Base-by-base conservation (phyloP, 805 yeast genomes). In the Barnettozyma salicaria region DNA sequence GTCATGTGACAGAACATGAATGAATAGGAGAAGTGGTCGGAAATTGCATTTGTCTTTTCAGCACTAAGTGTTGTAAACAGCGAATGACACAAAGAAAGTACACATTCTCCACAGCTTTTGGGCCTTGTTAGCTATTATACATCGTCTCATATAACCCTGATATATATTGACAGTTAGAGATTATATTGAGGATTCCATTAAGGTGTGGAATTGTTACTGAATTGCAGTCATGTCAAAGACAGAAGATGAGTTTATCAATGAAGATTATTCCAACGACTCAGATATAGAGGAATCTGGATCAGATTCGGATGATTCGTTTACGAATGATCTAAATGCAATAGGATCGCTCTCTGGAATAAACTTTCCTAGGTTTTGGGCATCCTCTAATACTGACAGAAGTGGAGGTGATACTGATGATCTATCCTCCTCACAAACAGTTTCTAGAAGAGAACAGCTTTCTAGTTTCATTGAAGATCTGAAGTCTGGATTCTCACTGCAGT, bases 291-390 rank as follows among this genome's bases (percentile, higher is more conserved):
- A 19, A 11, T 28, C 43, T n/a, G 41, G 36, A n/a, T 34, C 42
- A 3, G 43, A 42, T 13, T 23, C 48, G 3, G 65, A 60, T 10
- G 52, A 60, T 10, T 67, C 72, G 0, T 45, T 74, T 23, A 62
- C 73, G 0, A 61, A 58, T 17, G 74, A 73, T 8, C 54, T 76
- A 34, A 76, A 76, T 36, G 70, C 64, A 42, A 70, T 77, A 13
- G 83, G 83, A 0, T 50, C 62, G 21, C 53, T 47, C 51, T 21
- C 47, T 4, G 21, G 44, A 6, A 28, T 55, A 11, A 39, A 45
- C 16, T 23, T 52, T 17, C 54, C 58, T 5, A 45, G 34, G 19
- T 47, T 53, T 32, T 42, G 53, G 45, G 39, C 44, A 32, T 7
- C 10, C 32, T n/a, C n/a, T n/a, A 24, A 35, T 16, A 27, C 22